These are phyloP conservation scores for Adansonia rubrostipa DNA, from an alignment of 441 rosid species.

Conservation along the genomic window DNA sequence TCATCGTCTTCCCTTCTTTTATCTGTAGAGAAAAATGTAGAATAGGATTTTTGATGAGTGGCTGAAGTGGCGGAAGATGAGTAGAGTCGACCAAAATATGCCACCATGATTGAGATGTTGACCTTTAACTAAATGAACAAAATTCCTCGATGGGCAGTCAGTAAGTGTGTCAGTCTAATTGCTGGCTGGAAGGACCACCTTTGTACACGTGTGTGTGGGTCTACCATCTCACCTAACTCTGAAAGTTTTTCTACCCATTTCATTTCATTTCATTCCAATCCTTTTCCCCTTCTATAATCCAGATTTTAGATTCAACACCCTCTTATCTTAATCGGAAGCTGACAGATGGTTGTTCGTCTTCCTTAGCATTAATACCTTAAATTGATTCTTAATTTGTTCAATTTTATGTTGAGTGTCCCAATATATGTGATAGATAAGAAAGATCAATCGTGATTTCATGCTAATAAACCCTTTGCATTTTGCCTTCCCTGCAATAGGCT, in stretches of 20 bases:
- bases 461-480: no score
- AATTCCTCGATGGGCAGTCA: conserved; percentile 24
- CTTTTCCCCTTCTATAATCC: background rate
- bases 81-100: conserved; percentile 49
- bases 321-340: conserved; percentile 13
- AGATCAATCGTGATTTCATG: no score
- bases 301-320: background rate
- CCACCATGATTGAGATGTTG: conserved; percentile 64
- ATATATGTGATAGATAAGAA: no score
- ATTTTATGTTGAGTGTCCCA: no score
- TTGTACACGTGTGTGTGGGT: conserved; percentile 60
- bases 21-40: background rate
- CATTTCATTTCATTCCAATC: no score
- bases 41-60: conserved; percentile 17
- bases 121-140: conserved; percentile 45
- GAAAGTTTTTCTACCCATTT: conserved; percentile 1
- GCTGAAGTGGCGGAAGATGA: conserved; percentile 39
- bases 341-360: no score
- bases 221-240: conserved; percentile 46
- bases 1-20: background rate
- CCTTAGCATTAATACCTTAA: no score
- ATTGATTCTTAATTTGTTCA: no score
- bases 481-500: no score
- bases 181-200: conserved; percentile 37
- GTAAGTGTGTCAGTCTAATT: no score